Evolutionary conservation across 805 yeast genomes (phyloP), one percentile per base, ranked within the genome.

Genomic region (Candida oleophila): DNA sequence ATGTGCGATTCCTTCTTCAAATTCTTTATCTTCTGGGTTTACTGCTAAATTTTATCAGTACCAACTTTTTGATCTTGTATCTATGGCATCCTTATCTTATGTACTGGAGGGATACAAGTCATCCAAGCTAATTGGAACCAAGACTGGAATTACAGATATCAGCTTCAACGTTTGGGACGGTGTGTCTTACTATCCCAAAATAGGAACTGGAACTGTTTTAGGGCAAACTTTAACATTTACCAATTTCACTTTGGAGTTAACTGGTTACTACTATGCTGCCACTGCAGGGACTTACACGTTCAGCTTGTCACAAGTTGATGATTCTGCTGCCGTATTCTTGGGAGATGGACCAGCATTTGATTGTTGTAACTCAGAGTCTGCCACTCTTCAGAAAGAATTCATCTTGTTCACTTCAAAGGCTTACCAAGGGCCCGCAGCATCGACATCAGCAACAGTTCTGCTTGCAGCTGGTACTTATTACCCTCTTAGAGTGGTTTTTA

Each of bases 301-400:
- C 35, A 32, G 43, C 12, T 45, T 65, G 16, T 32, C 38, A 4
- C 12, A 20, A n/a, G 55, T 58, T 21, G 72, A 66, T 55, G 71
- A 68, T 51, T 51, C 56, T 18, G 65, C 55, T 19, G 60, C 59
- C 53, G 64, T 71, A 38, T 58, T 54, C 41, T 49, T 62, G 42
- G 69, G 68, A 38, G 41, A 49, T 37, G 60, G 61, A 7, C 59
- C 54, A 45, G 66, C 66, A 11, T 61, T 70, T 20, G 60, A 59
- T 22, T 73, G 78, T 54, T 63, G 73, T 55, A 47, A 54, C 32
- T 49, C 57, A 15, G 38, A 5, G 11, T 25, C 30, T 7, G 5
- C 30, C 30, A 25, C 30, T 25, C 30, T 25, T 25, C 11, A 5
- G 5, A 7, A 5, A 5, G 30, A 25, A 11, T 25, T 25, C 11